Base-by-base conservation (phyloP, 1,284 basidiomycete genomes). In the Neolentinus lepideus region DNA sequence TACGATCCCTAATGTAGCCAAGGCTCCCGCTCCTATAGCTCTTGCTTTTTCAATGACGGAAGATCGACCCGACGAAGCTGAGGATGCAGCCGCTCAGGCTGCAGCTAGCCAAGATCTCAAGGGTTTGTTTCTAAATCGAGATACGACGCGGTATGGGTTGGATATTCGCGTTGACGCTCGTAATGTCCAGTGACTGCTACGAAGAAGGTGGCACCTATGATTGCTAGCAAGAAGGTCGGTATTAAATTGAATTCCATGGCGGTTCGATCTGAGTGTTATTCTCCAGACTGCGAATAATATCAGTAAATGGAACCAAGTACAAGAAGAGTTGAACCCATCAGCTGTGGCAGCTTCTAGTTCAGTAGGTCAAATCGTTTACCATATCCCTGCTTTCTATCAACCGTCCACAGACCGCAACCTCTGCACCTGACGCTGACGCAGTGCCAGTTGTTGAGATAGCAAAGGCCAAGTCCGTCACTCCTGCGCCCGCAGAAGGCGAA, bases 291-390 rank as follows among this genome's bases (percentile, higher is more conserved):
- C 81, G 52, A 90, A 83, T 68, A 94, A 95, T 64, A 96, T 98
- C 67, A 86, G 80, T 65, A 96, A 97, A 65, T 97, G 94, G 94
- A 96, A 94, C 67, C 89, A 88, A 72, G 91, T 94, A 16, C 91
- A 94, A 71, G 86, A 85, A 69, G 93, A 92, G 64, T 78, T 95
- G 27, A 81, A 31, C 52, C 31, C 24, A 67, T 62, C 26, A 60
- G 54, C 24, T 22, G 29, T 10, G 11, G 36, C 25, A 45, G 22
- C 38, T 21, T 50, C 47, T 6, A 50, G 6, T n/a, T 25, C 27
- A 21, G 47, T 50, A 21, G 3, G 38, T 43, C 16, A 6, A 4
- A n/a, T n/a, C 16, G 47, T 22, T 21, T 21, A 8, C 6, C 47
- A 21, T n/a, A 25, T 50, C 6, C 22, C 27, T 24, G 47, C n/a